Percentiles rank a stretch among this genome's conserved stretches.
Conservation (phyloP, 352 stramenopile species). For the Phytopythium sindhum region DNA sequence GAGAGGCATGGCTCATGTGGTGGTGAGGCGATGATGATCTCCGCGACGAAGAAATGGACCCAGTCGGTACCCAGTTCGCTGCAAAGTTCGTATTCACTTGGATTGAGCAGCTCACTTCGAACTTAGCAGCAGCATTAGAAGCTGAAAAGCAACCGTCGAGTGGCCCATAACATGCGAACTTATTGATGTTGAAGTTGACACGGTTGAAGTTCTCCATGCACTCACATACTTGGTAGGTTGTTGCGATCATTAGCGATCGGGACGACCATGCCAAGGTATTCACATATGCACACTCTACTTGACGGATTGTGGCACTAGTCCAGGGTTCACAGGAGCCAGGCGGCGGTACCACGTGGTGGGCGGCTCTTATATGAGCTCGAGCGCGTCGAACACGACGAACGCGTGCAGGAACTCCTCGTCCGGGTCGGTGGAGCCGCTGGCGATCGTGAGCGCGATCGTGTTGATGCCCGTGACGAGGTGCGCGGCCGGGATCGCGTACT, state of each 20-base stretch:
- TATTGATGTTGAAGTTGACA: background rate
- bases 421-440: slow-evolving; percentile 40
- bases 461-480: slow-evolving; percentile 35
- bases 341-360: background rate
- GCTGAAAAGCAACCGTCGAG: background rate
- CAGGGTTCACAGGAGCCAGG: too few relatives aligned
- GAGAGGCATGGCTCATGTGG: background rate
- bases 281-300: background rate
- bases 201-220: background rate
- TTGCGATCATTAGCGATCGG: background rate
- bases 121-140: background rate
- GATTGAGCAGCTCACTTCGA: background rate
- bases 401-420: slow-evolving; percentile 38
- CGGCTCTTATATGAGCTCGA: slow-evolving; percentile 30
- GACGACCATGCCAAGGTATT: background rate
- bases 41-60: background rate
- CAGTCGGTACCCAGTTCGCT: background rate
- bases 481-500: slow-evolving; percentile 38
- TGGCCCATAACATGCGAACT: background rate
- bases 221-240: background rate
- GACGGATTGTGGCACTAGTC: too few relatives aligned
- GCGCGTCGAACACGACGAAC: slow-evolving; percentile 45
- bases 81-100: background rate
- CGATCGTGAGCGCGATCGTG: slow-evolving; percentile 29
- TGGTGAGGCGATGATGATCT: background rate